These are phyloP conservation scores for Trichosporon faecale DNA, from an alignment of 1,284 basidiomycete species.

Conservation along the genomic window DNA sequence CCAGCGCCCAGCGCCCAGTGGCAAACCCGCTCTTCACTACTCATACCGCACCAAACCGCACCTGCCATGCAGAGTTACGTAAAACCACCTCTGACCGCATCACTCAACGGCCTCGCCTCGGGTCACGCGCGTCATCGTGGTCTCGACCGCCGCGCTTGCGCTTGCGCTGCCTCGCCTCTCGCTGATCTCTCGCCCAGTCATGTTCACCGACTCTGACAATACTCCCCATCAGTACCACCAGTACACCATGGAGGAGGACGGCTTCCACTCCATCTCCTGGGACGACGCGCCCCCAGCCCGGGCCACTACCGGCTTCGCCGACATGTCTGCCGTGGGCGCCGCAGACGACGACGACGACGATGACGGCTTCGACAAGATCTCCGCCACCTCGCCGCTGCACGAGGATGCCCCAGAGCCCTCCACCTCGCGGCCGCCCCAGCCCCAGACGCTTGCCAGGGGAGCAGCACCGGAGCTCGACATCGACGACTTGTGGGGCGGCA, in stretches of 20 bases:
- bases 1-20: not conserved
- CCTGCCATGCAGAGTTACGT: not conserved
- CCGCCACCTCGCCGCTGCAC: slow-evolving; percentile 24
- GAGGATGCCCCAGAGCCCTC: slow-evolving; percentile 17
- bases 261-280: slow-evolving; percentile 50
- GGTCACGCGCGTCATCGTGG: slow-evolving; percentile 10
- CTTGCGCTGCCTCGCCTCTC: not conserved
- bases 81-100: not conserved
- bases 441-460: not conserved
- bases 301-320: slow-evolving; percentile 20
- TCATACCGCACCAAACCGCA: not conserved
- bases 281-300: slow-evolving; percentile 41
- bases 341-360: slow-evolving; percentile 31
- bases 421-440: slow-evolving; percentile 5
- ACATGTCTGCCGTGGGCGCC: slow-evolving; percentile 26
- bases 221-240: slow-evolving; percentile 10
- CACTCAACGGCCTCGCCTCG: not conserved
- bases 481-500: slow-evolving; percentile 67
- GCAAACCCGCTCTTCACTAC: not conserved
- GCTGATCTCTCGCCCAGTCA: too few species aligned
- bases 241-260: slow-evolving; percentile 42
- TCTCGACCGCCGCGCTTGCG: not conserved
- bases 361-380: slow-evolving; percentile 48
- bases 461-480: slow-evolving; percentile 14
- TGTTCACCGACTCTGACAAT: not conserved